A percentile compares a stretch with the other conserved stretches of the same genome.
Evolutionary conservation across 2,329 filamentous ascomycete species (phyloP).

Genomic region (Lasiodiplodia sp.): DNA sequence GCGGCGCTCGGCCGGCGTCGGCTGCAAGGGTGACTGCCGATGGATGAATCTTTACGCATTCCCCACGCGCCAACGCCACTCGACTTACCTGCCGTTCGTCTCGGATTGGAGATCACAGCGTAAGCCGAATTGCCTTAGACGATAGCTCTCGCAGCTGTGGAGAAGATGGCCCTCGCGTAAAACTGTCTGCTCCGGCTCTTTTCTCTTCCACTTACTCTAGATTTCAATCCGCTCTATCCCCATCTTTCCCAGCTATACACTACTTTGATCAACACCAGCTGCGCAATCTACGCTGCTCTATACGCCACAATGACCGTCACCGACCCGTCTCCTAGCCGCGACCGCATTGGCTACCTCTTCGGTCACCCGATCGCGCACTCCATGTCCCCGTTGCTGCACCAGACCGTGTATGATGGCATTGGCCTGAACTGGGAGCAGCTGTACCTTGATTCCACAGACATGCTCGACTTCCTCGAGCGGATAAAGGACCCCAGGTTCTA

Average conservation of each 20-base stretch:
- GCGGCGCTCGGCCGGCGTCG: not conserved
- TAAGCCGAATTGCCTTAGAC: slow-evolving; percentile 1
- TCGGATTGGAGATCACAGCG: not conserved
- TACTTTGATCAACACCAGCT: not conserved
- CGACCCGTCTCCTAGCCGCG: slow-evolving; percentile 38
- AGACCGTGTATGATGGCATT: slow-evolving; percentile 60
- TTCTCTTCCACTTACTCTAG: slow-evolving; percentile 12
- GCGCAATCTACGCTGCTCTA: slow-evolving; percentile 24
- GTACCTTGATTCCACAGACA: slow-evolving; percentile 55
- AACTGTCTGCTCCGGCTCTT: slow-evolving; percentile 8
- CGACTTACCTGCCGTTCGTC: not conserved
- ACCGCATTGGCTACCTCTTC: slow-evolving; percentile 63
- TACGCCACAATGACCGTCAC: slow-evolving; percentile 34
- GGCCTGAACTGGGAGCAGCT: slow-evolving; percentile 62
- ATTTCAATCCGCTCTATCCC: slow-evolving; percentile 8
- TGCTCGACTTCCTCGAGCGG: slow-evolving; percentile 54
- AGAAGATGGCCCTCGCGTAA: not conserved
- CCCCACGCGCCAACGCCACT: slow-evolving; percentile 9
- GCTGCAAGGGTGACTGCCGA: not conserved
- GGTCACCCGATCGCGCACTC: slow-evolving; percentile 65
- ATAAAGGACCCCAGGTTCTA: slow-evolving; percentile 67
- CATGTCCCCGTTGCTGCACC: slow-evolving; percentile 62
- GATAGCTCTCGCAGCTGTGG: not conserved
- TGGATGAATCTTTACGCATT: slow-evolving; percentile 28
- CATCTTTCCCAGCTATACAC: not conserved